A percentile compares a stretch with the other conserved stretches of the same genome.
Evolutionary conservation across 2,329 filamentous ascomycete genomes (phyloP).

Genomic region (Calonectria pseudoturangicola): DNA sequence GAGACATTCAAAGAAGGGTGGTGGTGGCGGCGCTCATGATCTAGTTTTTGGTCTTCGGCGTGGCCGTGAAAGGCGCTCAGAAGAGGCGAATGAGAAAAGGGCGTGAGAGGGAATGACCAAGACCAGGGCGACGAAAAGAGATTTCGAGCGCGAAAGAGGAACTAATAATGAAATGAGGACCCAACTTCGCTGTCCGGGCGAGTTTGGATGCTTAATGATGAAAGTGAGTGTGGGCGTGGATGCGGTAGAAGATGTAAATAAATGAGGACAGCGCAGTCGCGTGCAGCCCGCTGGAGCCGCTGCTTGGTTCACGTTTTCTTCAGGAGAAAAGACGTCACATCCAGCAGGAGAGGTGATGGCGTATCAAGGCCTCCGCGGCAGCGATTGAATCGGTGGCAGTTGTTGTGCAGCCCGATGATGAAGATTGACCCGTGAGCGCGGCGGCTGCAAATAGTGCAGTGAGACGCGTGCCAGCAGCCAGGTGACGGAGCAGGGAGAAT

Average conservation of each 20-base stretch:
- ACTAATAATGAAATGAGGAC: slow-evolving; percentile 23
- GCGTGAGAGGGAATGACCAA: slow-evolving; percentile 30
- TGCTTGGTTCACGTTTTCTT: slow-evolving; percentile 29
- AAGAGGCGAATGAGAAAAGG: slow-evolving; percentile 29
- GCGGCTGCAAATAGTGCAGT: slow-evolving; percentile 44
- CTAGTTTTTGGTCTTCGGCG: slow-evolving; percentile 40
- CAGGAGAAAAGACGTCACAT: slow-evolving; percentile 16
- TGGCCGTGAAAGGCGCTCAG: slow-evolving; percentile 43
- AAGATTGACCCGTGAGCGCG: slow-evolving; percentile 47
- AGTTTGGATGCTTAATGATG: slow-evolving; percentile 18
- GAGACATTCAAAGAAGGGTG: slow-evolving; percentile 49
- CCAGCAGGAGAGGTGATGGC: slow-evolving; percentile 11
- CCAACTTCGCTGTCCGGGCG: slow-evolving; percentile 1
- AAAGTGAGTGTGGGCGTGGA: slow-evolving; percentile 28
- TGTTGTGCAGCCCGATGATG: slow-evolving; percentile 47
- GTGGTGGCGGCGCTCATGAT: slow-evolving; percentile 50
- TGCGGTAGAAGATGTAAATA: slow-evolving; percentile 43
- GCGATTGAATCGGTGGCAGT: slow-evolving; percentile 25
- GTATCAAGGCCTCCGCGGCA: neutral
- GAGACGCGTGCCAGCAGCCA: slow-evolving; percentile 57
- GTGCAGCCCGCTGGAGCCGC: slow-evolving; percentile 31
- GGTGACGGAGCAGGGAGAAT: slow-evolving; percentile 54
- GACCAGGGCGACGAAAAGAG: slow-evolving; percentile 22
- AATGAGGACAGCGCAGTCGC: slow-evolving; percentile 38
- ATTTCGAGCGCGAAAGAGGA: slow-evolving; percentile 26